Conservation (phyloP, 108 stramenopile species). For the Cylindrotheca fusiformis region DNA sequence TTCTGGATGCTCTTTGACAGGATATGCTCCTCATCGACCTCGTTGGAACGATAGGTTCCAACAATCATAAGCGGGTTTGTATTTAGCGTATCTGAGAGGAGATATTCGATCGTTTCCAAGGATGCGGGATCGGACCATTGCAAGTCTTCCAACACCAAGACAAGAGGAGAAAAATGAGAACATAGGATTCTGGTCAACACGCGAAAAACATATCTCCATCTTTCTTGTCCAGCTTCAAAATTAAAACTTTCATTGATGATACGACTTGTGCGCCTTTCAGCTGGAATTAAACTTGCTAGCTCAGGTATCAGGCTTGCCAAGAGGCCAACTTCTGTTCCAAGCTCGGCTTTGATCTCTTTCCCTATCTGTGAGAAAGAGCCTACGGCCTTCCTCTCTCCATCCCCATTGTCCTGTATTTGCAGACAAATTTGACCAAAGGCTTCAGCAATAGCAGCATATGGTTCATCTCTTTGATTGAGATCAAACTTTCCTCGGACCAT, state of each 20-base stretch:
- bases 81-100: slow-evolving; percentile 2
- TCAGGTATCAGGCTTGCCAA: slow-evolving; percentile 9
- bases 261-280: no score
- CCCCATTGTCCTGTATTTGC: neutral
- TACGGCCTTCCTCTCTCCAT: neutral
- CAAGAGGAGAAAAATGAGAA: slow-evolving; percentile 8
- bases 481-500: slow-evolving; percentile 7
- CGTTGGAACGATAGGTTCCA: slow-evolving; percentile 50
- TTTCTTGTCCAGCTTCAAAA: neutral
- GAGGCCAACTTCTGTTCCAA: neutral
- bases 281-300: neutral
- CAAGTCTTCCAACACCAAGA: slow-evolving; percentile 24
- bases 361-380: neutral
- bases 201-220: slow-evolving; percentile 11
- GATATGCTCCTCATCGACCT: slow-evolving; percentile 30
- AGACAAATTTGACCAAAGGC: slow-evolving; percentile 9
- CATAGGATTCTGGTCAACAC: neutral
- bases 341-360: neutral
- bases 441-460: neutral
- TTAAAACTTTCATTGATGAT: neutral
- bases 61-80: slow-evolving; percentile 31
- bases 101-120: slow-evolving; percentile 19
- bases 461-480: neutral
- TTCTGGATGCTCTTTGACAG: neutral
- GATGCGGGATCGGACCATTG: slow-evolving; percentile 36